phyloP scores from a whole-genome alignment of 345 rosid genomes.

The Lepidium didymum region DNA sequence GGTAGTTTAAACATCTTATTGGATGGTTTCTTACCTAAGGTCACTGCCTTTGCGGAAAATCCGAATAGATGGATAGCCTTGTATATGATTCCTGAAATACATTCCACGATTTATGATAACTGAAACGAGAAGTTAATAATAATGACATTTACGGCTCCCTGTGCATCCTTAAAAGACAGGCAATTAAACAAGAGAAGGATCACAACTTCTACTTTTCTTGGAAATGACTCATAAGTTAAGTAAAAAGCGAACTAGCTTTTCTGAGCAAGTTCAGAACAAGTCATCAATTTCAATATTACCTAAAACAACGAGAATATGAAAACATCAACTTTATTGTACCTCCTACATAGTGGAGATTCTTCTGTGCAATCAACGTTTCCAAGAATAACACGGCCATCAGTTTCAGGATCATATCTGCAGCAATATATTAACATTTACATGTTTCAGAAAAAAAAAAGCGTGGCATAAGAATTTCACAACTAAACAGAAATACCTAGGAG shows the following conservation, averaged over 20 bases:
- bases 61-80: constrained; percentile 97
- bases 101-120: neutral
- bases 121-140: neutral
- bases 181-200: neutral
- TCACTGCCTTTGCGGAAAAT: constrained; percentile 96
- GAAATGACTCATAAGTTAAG: neutral
- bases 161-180: neutral
- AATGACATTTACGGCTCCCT: neutral
- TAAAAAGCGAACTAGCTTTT: neutral
- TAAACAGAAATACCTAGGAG: neutral
- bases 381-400: constrained; percentile 89
- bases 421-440: constrained; percentile 8
- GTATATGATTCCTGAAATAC: constrained; percentile 71
- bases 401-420: constrained; percentile 84
- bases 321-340: constrained; percentile 38
- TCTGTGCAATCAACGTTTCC: constrained; percentile 84
- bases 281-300: neutral
- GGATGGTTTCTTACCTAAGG: constrained; percentile 47
- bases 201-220: neutral
- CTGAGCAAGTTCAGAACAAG: constrained; percentile 7
- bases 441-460: neutral
- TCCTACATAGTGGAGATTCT: constrained; percentile 67
- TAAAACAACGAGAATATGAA: constrained; percentile 3
- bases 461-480: neutral
- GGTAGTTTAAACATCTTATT: neutral